Percentiles rank a stretch among this genome's conserved stretches.
These are phyloP conservation scores for Moniliella sp. DNA, from an alignment of 1,284 basidiomycete species.

Conservation along the genomic window DNA sequence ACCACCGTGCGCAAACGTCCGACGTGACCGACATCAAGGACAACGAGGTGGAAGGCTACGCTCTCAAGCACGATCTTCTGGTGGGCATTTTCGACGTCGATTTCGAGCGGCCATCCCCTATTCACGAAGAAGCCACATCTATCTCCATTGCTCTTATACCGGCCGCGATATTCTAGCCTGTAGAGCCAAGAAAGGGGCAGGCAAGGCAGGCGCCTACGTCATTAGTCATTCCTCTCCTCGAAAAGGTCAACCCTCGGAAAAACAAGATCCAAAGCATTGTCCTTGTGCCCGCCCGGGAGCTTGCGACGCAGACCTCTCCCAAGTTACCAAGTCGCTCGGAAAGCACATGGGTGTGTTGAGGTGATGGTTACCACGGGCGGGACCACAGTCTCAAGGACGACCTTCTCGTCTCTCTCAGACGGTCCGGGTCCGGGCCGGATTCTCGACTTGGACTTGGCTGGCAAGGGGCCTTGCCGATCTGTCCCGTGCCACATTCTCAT, in stretches of 20 bases:
- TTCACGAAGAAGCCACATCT: constrained; percentile 85
- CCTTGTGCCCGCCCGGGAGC: constrained; percentile 30
- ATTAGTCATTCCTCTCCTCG: constrained; percentile 85
- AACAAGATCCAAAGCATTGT: constrained; percentile 57
- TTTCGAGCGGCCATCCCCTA: constrained; percentile 85
- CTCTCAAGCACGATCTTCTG: constrained; percentile 29
- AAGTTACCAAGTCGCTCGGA: constrained; percentile 88
- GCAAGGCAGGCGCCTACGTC: constrained; percentile 88
- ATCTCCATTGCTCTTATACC: constrained; percentile 41
- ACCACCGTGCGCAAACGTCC: constrained; percentile 30
- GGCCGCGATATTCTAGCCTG: constrained; percentile 51
- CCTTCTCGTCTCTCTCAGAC: constrained; percentile 64
- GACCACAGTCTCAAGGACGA: constrained; percentile 94
- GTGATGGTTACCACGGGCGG: constrained; percentile 99
- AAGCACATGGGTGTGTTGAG: constrained; percentile 82
- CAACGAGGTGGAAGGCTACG: constrained; percentile 33
- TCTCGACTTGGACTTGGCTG: constrained; percentile 75
- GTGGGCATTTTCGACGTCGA: constrained; percentile 34
- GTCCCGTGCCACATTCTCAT: no score
- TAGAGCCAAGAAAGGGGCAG: constrained; percentile 38
- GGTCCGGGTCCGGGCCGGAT: constrained; percentile 93
- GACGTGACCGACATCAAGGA: constrained; percentile 32
- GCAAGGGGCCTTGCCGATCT: no score
- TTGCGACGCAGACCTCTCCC: constrained; percentile 54
- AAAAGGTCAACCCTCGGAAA: constrained; percentile 66